phyloP scores from a whole-genome alignment of 1,284 basidiomycete species.

The Anthracocystis panici-leucophaei region DNA sequence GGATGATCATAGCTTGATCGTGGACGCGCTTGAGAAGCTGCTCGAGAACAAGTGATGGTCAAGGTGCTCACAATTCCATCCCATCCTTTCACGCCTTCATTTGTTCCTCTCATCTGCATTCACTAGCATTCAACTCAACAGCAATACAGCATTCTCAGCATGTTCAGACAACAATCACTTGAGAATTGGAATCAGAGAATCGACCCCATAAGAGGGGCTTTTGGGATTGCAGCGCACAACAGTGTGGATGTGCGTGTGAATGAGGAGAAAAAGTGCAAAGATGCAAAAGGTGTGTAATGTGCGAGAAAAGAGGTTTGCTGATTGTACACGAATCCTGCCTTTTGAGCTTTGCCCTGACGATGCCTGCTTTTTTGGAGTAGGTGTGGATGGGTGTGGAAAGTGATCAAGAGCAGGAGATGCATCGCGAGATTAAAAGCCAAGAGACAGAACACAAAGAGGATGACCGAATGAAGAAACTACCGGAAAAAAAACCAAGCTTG shows the following conservation, averaged over 20 bases:
- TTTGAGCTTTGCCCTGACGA: not conserved
- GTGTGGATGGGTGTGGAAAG: not conserved
- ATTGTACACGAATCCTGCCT: slow-evolving; percentile 46
- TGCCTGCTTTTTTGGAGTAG: not conserved
- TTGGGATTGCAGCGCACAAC: slow-evolving; percentile 43
- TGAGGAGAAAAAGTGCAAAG: slow-evolving; percentile 14
- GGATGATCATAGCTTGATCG: slow-evolving; percentile 51
- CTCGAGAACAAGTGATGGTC: not conserved
- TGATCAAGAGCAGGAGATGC: slow-evolving; percentile 6
- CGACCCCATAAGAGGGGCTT: slow-evolving; percentile 23
- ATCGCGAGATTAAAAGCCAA: not conserved
- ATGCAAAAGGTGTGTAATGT: slow-evolving; percentile 16
- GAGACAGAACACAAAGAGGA: slow-evolving; percentile 10
- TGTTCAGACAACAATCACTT: not conserved
- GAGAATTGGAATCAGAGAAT: slow-evolving; percentile 28
- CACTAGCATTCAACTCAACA: not conserved
- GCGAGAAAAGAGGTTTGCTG: slow-evolving; percentile 28
- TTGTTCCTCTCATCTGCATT: not conserved
- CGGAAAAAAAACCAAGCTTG: slow-evolving; percentile 15
- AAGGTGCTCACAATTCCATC: not conserved
- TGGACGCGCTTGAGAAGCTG: slow-evolving; percentile 16
- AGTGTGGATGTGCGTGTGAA: slow-evolving; percentile 13
- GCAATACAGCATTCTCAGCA: slow-evolving; percentile 3
- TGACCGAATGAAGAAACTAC: slow-evolving; percentile 19
- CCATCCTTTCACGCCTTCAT: no score